These are phyloP conservation scores for Fusarium hostae DNA, from an alignment of 2,329 filamentous ascomycete genomes.

Conservation along the genomic window DNA sequence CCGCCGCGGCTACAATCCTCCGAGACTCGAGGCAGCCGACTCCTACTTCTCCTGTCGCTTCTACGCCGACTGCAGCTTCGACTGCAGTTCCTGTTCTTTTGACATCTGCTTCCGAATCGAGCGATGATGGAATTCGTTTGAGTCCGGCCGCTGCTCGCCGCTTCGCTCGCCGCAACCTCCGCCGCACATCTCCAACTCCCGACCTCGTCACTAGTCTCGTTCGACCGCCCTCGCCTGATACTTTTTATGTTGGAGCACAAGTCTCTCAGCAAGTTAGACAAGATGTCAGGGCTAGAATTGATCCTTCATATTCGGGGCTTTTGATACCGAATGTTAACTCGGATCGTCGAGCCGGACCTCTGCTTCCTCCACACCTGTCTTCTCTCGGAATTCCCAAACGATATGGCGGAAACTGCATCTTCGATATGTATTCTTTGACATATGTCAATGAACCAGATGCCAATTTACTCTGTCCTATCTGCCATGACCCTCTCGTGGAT, in stretches of 20 bases:
- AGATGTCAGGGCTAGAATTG: constrained; percentile 26
- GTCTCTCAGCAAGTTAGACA: constrained; percentile 40
- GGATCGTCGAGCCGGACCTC: constrained; percentile 49
- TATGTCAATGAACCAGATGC: constrained; percentile 58
- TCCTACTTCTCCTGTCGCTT: constrained; percentile 20
- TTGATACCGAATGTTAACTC: constrained; percentile 39
- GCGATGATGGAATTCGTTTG: constrained; percentile 51
- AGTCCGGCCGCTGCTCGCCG: constrained; percentile 51
- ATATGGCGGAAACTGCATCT: constrained; percentile 52
- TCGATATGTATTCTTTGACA: constrained; percentile 59
- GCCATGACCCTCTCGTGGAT: constrained; percentile 68
- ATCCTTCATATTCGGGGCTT: constrained; percentile 23
- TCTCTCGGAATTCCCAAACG: constrained; percentile 53
- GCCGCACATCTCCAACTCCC: constrained; percentile 51
- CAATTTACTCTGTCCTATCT: constrained; percentile 65
- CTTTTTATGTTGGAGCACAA: constrained; percentile 47
- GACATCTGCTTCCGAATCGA: constrained; percentile 49
- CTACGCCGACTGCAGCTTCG: constrained; percentile 5
- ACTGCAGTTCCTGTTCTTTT: constrained; percentile 12
- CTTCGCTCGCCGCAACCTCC: constrained; percentile 51
- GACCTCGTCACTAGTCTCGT: constrained; percentile 55
- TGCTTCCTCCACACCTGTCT: constrained; percentile 51
- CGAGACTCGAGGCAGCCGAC: constrained; percentile 24
- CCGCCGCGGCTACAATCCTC: constrained; percentile 7
- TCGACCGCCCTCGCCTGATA: constrained; percentile 52